These are phyloP conservation scores for Larix kaempferi DNA, from an alignment of 75 land plant genomes.

Conservation along the genomic window DNA sequence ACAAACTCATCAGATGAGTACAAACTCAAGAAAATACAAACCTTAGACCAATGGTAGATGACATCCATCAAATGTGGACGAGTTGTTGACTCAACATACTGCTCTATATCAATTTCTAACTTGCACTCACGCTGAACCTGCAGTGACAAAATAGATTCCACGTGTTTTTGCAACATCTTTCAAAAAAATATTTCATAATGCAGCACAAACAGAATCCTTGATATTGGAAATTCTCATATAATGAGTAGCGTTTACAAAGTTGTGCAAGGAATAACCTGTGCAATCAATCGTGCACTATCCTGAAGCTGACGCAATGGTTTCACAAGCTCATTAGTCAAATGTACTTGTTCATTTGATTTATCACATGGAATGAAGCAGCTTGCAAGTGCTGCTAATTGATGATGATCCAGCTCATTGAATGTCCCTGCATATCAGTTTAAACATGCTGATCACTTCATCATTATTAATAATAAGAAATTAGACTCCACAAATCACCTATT, in stretches of 20 bases:
- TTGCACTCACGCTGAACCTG: conserved; percentile 96
- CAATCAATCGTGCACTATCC: conserved; percentile 88
- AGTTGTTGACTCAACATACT: conserved; percentile 78
- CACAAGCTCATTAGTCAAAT: conserved; percentile 81
- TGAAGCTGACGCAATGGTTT: conserved; percentile 86
- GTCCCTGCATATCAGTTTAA: conserved; percentile 45
- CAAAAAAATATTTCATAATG: conserved; percentile 7
- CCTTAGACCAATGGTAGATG: conserved; percentile 97
- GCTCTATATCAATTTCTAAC: conserved; percentile 81
- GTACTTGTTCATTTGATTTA: conserved; percentile 83
- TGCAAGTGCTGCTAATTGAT: conserved; percentile 90
- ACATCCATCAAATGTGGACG: conserved; percentile 94
- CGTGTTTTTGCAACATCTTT: background rate
- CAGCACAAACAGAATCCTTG: background rate
- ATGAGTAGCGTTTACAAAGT: background rate
- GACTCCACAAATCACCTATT: background rate
- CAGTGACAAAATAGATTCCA: background rate
- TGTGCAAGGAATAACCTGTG: conserved; percentile 55
- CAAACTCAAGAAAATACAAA: conserved; percentile 10
- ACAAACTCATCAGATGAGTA: background rate
- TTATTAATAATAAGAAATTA: background rate
- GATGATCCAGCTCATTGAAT: conserved; percentile 94
- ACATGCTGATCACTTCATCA: too few relatives aligned
- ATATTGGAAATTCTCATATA: background rate
- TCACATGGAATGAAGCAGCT: conserved; percentile 95